Conservation (phyloP, 768 basidiomycete genomes). For the Heimioporus sp. region DNA sequence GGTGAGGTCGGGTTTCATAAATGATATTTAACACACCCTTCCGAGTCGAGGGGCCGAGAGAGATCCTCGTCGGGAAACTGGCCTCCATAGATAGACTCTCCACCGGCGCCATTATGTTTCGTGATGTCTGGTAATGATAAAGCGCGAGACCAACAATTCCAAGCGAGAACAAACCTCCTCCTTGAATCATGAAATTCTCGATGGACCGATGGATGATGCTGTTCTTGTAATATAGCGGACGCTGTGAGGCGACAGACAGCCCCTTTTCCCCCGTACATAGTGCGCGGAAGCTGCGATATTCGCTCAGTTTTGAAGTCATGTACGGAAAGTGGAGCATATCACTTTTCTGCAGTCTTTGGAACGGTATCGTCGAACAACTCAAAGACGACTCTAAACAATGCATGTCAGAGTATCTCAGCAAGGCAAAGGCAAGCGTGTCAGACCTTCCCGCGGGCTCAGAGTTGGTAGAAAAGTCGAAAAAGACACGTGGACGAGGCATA, state of each 20-base stretch:
- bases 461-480: conserved; percentile 63
- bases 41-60: conserved; percentile 55
- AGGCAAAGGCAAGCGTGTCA: conserved; percentile 3
- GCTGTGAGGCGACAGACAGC: conserved; percentile 55
- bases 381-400: conserved; percentile 54
- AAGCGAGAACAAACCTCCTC: conserved; percentile 51
- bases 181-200: conserved; percentile 76
- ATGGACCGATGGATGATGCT: conserved; percentile 79
- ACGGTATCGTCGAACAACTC: conserved; percentile 73
- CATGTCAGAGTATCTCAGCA: conserved; percentile 6
- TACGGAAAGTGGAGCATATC: conserved; percentile 14
- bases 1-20: background rate
- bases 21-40: conserved; percentile 43
- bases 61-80: conserved; percentile 80
- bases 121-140: conserved; percentile 57
- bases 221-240: conserved; percentile 81
- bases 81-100: conserved; percentile 78
- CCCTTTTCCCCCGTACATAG: conserved; percentile 88
- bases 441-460: conserved; percentile 55
- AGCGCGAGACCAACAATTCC: background rate
- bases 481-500: conserved; percentile 62
- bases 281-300: conserved; percentile 64
- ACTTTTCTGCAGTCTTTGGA: conserved; percentile 85
- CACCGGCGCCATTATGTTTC: conserved; percentile 74
- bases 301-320: conserved; percentile 7